Evolutionary conservation across 2,329 filamentous ascomycete genomes (phyloP).

Genomic region (Phialemonium atrogriseum): DNA sequence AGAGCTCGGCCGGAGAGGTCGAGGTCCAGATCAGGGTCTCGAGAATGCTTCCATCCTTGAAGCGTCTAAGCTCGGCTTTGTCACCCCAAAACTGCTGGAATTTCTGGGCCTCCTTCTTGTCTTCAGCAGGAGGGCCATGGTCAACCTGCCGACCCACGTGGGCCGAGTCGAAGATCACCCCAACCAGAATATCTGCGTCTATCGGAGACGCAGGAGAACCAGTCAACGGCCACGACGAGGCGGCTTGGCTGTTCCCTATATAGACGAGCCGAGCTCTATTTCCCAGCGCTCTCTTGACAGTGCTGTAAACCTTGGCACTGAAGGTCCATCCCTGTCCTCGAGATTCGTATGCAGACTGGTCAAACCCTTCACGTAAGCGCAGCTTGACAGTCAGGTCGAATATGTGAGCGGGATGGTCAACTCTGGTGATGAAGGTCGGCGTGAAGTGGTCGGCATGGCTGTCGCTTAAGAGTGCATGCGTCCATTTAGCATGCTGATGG

Average conservation of each 20-base stretch:
- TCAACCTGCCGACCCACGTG: slow-evolving; percentile 73
- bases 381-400: slow-evolving; percentile 42
- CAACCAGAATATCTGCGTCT: slow-evolving; percentile 42
- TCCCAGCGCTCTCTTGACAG: slow-evolving; percentile 63
- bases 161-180: slow-evolving; percentile 63
- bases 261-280: slow-evolving; percentile 65
- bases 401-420: slow-evolving; percentile 43
- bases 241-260: slow-evolving; percentile 35
- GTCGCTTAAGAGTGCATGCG: slow-evolving; percentile 68
- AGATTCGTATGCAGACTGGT: slow-evolving; percentile 19
- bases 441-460: slow-evolving; percentile 73
- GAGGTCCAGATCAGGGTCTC: slow-evolving; percentile 85
- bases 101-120: slow-evolving; percentile 69
- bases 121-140: slow-evolving; percentile 77
- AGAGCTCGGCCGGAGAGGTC: slow-evolving; percentile 53
- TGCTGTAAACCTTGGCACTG: slow-evolving; percentile 51
- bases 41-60: slow-evolving; percentile 88
- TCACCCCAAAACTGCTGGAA: slow-evolving; percentile 95
- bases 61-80: slow-evolving; percentile 84
- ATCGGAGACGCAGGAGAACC: slow-evolving; percentile 20
- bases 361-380: slow-evolving; percentile 6
- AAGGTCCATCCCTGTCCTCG: slow-evolving; percentile 36
- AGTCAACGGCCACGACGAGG: slow-evolving; percentile 38
- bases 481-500: slow-evolving; percentile 64
- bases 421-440: slow-evolving; percentile 66